Conservation (phyloP, 345 rosid species). For the Eucalyptus coolabah region DNA sequence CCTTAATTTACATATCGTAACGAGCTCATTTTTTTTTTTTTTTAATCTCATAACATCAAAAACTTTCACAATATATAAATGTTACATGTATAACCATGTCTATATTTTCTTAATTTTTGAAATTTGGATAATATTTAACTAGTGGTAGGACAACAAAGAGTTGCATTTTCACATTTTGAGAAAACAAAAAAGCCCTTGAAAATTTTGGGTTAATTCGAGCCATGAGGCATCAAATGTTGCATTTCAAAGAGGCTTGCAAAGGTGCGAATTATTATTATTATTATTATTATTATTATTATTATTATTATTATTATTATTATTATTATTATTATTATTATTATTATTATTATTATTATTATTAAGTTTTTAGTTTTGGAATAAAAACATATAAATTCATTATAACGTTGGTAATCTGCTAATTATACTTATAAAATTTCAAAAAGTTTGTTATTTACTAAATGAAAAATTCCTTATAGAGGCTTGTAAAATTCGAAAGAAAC, state of each 20-base stretch:
- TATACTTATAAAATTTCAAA: not conserved
- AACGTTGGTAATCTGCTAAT: not conserved
- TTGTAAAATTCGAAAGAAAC: not conserved
- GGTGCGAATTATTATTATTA: too few relatives aligned
- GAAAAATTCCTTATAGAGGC: not conserved
- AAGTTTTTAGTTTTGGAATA: not conserved
- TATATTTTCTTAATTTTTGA: not conserved
- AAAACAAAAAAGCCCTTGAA: not conserved
- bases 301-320: too few relatives aligned
- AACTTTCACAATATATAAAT: not conserved
- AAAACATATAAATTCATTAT: not conserved
- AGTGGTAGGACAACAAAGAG: not conserved
- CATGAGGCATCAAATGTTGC: not conserved
- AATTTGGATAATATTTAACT: not conserved
- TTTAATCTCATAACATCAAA: not conserved
- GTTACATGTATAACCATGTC: not conserved
- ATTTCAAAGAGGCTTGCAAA: not conserved
- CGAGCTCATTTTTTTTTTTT: not conserved
- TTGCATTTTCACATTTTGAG: not conserved
- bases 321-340: too few relatives aligned
- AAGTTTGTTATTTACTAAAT: not conserved
- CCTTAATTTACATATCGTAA: not conserved
- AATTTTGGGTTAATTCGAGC: not conserved
- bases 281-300: too few relatives aligned
- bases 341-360: too few relatives aligned